A percentile compares a stretch with the other conserved stretches of the same genome.
Conservation (phyloP, 2,329 filamentous ascomycete species). For the Exophiala bonariae region DNA sequence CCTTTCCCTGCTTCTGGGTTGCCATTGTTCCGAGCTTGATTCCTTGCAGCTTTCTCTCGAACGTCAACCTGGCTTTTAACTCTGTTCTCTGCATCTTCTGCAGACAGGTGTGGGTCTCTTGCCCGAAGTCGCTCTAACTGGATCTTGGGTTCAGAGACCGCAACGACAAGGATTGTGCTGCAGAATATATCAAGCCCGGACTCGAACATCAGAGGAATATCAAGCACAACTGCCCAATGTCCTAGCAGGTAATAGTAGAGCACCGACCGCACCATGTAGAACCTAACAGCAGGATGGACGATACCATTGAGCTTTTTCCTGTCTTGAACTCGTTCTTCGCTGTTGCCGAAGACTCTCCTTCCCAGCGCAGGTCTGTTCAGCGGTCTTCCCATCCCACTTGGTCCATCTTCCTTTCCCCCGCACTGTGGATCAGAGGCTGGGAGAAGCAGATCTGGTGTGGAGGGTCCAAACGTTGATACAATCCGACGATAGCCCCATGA, state of each 20-base stretch:
- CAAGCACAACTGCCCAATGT: constrained; percentile 84
- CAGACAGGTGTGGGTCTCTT: constrained; percentile 73
- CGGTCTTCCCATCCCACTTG: constrained; percentile 61
- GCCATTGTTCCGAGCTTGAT: constrained; percentile 59
- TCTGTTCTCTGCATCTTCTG: constrained; percentile 84
- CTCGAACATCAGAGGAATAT: constrained; percentile 91
- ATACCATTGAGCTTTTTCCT: constrained; percentile 80
- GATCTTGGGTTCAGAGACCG: constrained; percentile 72
- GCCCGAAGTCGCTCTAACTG: constrained; percentile 79
- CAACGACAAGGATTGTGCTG: constrained; percentile 82
- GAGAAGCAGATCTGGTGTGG: constrained; percentile 81
- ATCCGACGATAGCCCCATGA: constrained; percentile 81
- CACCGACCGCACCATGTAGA: constrained; percentile 76
- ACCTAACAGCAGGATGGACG: constrained; percentile 85
- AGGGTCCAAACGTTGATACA: constrained; percentile 74
- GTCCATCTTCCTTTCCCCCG: constrained; percentile 28
- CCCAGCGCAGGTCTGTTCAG: constrained; percentile 87
- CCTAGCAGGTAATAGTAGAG: constrained; percentile 72
- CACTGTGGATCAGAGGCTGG: constrained; percentile 47
- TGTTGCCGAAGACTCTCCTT: constrained; percentile 79
- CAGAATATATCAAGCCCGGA: constrained; percentile 81
- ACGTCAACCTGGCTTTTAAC: constrained; percentile 87
- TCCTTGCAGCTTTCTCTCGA: constrained; percentile 75
- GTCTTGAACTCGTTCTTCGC: constrained; percentile 68
- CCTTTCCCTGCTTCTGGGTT: constrained; percentile 58